phyloP scores from a whole-genome alignment of 1,284 basidiomycete genomes.

The Bothia castanella region DNA sequence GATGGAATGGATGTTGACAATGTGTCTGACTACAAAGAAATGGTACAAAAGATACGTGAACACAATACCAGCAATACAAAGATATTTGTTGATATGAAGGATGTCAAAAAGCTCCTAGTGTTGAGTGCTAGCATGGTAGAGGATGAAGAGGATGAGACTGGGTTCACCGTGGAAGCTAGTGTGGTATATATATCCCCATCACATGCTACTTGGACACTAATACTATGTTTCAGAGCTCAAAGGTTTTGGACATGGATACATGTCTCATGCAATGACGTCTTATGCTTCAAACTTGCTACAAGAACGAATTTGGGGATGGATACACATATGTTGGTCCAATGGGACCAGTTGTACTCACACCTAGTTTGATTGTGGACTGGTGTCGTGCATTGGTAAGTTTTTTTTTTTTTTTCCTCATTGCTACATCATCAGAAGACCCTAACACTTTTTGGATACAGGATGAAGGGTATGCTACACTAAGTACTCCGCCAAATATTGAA shows the following conservation, averaged over 20 bases:
- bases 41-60: constrained; percentile 13
- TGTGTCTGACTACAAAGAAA: constrained; percentile 13
- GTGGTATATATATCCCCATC: too few species aligned
- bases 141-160: too few species aligned
- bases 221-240: too few species aligned
- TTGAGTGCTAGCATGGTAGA: too few species aligned
- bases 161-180: too few species aligned
- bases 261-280: not conserved
- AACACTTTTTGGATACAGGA: constrained; percentile 2
- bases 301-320: not conserved
- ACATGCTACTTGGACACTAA: too few species aligned
- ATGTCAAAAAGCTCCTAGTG: constrained; percentile 17
- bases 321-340: constrained; percentile 1
- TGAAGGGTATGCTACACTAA: not conserved
- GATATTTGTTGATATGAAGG: constrained; percentile 20
- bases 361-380: constrained; percentile 9
- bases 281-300: not conserved
- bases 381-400: constrained; percentile 1
- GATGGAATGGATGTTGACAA: constrained; percentile 17
- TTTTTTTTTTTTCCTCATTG: not conserved
- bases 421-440: not conserved
- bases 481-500: not conserved
- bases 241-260: not conserved
- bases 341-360: not conserved
- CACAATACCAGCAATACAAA: constrained; percentile 1